phyloP scores from a whole-genome alignment of 768 basidiomycete genomes.

The Fomitopsis serialis region DNA sequence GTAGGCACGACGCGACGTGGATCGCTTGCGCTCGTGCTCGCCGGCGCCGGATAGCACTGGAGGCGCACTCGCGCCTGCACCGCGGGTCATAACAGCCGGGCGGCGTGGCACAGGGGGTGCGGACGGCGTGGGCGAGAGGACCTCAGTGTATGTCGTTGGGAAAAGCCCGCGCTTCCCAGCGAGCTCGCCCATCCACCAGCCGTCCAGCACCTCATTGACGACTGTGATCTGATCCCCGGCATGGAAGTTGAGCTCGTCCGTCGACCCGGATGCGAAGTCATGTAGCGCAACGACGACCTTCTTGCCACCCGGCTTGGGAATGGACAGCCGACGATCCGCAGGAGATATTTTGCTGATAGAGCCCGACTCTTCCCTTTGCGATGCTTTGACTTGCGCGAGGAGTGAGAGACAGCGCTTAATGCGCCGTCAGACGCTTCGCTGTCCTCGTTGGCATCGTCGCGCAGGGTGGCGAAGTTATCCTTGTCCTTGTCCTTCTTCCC shows the following conservation, averaged over 20 bases:
- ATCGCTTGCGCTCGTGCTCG: conserved; percentile 2
- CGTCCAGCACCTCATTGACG: conserved; percentile 76
- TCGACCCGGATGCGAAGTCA: conserved; percentile 61
- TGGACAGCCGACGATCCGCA: conserved; percentile 35
- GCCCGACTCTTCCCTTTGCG: conserved; percentile 12
- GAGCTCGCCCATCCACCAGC: conserved; percentile 87
- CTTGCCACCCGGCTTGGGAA: conserved; percentile 15
- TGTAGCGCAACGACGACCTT: conserved; percentile 62
- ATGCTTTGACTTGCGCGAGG: conserved; percentile 5
- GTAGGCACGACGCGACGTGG: conserved; percentile 7
- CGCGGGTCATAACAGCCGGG: conserved; percentile 2
- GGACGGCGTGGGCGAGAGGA: conserved; percentile 25
- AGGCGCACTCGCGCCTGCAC: conserved; percentile 25
- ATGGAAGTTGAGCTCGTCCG: conserved; percentile 75
- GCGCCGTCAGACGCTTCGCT: conserved; percentile 6
- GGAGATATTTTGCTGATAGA: conserved; percentile 16
- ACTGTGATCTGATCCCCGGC: conserved; percentile 73
- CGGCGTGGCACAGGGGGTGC: conserved; percentile 20
- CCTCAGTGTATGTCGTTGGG: conserved; percentile 71
- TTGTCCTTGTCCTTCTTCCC: conserved; percentile 54
- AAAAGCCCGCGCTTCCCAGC: conserved; percentile 74
- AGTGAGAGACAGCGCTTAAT: conserved; percentile 6
- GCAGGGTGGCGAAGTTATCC: conserved; percentile 50
- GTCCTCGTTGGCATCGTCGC: conserved; percentile 18
- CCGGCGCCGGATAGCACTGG: conserved; percentile 11